These are phyloP conservation scores for Chaetoceros muelleri DNA, from an alignment of 108 stramenopile genomes.

Conservation along the genomic window DNA sequence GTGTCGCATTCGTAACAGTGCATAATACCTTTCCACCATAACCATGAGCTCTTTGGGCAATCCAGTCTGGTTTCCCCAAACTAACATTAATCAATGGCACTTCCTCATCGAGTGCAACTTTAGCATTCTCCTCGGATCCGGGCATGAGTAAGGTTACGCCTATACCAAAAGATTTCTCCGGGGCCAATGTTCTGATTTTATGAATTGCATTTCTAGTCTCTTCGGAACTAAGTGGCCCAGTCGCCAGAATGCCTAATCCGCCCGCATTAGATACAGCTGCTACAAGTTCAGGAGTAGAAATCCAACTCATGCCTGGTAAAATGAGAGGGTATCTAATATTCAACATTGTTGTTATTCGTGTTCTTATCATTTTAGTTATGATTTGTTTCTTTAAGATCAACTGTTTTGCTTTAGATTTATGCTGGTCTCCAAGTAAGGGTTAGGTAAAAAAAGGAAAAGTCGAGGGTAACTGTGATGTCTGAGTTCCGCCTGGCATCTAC, in stretches of 20 bases:
- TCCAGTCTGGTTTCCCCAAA: constrained; percentile 83
- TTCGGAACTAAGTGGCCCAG: constrained; percentile 62
- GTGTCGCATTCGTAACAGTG: constrained; percentile 72
- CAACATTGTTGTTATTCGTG: constrained; percentile 61
- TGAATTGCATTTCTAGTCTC: constrained; percentile 61
- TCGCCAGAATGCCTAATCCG: constrained; percentile 74
- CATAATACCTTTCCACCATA: constrained; percentile 75
- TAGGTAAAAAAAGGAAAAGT: too few species aligned
- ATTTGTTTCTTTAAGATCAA: neutral
- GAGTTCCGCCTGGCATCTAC: too few species aligned
- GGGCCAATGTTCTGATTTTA: constrained; percentile 36
- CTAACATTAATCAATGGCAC: constrained; percentile 79
- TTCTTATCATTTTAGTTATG: constrained; percentile 6
- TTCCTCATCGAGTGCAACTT: constrained; percentile 73
- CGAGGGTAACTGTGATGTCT: too few species aligned
- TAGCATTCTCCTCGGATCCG: constrained; percentile 71
- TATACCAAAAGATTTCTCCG: constrained; percentile 71
- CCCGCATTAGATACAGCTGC: constrained; percentile 86
- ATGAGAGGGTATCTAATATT: constrained; percentile 70
- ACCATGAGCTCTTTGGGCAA: constrained; percentile 48
- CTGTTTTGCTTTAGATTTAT: too few species aligned
- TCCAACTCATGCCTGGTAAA: constrained; percentile 82
- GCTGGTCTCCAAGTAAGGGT: too few species aligned
- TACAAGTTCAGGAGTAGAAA: constrained; percentile 61
- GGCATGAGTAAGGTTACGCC: constrained; percentile 83